Evolutionary conservation across 169 alveolate species (phyloP).

Genomic region (Eimeria brunetti): DNA sequence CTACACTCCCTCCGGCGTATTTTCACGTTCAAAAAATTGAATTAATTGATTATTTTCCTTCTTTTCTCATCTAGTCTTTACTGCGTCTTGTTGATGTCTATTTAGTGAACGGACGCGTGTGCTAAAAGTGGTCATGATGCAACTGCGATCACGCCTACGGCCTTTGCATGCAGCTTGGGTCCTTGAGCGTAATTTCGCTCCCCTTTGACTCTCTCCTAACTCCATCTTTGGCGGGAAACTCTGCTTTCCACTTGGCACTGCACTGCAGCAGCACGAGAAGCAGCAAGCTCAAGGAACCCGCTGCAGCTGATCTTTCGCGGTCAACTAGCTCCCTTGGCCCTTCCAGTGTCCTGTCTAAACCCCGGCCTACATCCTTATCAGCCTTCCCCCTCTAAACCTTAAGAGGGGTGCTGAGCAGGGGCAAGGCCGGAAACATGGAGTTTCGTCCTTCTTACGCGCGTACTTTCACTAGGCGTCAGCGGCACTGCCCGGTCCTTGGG

Average conservation of each 20-base stretch:
- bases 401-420: background rate
- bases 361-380: background rate
- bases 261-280: background rate
- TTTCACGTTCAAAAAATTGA: background rate
- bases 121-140: background rate
- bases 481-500: background rate
- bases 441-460: background rate
- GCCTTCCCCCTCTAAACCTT: background rate
- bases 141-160: slow-evolving; percentile 39
- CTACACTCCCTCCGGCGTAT: background rate
- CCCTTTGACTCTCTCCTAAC: background rate
- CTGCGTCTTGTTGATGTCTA: background rate
- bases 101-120: background rate
- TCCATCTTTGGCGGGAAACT: background rate
- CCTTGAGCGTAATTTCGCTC: background rate
- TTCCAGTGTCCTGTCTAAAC: slow-evolving; percentile 12
- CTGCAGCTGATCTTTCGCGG: background rate
- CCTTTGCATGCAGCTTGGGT: slow-evolving; percentile 37
- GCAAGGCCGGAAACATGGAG: slow-evolving; percentile 14
- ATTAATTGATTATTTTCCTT: background rate
- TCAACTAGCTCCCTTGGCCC: slow-evolving; percentile 6
- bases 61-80: background rate
- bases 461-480: background rate
- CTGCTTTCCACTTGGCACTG: slow-evolving; percentile 3
- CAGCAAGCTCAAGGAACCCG: background rate